A percentile compares a stretch with the other conserved stretches of the same genome.
phyloP scores from a whole-genome alignment of 1,139 yeast genomes.

The Protomyces inouyei region DNA sequence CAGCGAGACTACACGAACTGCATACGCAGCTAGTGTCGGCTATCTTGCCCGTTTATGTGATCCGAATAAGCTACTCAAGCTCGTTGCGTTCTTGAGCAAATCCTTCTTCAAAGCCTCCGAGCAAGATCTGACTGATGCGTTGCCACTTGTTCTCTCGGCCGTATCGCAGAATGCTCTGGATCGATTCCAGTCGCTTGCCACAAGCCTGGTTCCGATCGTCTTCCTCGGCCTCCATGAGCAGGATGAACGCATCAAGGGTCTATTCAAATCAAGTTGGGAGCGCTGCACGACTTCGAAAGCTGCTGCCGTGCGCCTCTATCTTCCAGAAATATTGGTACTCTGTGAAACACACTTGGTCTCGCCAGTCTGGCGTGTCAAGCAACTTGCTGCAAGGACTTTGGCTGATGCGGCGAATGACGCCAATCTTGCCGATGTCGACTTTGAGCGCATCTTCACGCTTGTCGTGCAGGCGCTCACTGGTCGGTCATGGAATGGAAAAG shows the following conservation, averaged over 20 bases:
- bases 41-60: conserved; percentile 64
- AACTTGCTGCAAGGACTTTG: conserved; percentile 65
- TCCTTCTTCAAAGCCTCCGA: conserved; percentile 50
- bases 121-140: conserved; percentile 46
- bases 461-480: conserved; percentile 66
- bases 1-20: conserved; percentile 65
- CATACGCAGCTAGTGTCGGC: conserved; percentile 80
- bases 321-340: conserved; percentile 61
- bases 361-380: conserved; percentile 60
- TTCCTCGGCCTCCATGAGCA: conserved; percentile 73
- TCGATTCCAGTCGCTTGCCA: conserved; percentile 57
- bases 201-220: conserved; percentile 69
- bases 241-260: conserved; percentile 42
- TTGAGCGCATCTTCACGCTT: conserved; percentile 48
- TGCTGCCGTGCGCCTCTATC: conserved; percentile 65
- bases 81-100: conserved; percentile 50
- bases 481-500: conserved; percentile 87
- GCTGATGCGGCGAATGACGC: conserved; percentile 44
- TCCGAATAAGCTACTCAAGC: conserved; percentile 51
- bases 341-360: conserved; percentile 49
- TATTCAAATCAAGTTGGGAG: conserved; percentile 68
- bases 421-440: conserved; percentile 23
- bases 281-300: conserved; percentile 66
- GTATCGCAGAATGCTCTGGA: conserved; percentile 69
- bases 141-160: conserved; percentile 62